Conservation (phyloP, 768 basidiomycete genomes). For the Tylopilus sp. region DNA sequence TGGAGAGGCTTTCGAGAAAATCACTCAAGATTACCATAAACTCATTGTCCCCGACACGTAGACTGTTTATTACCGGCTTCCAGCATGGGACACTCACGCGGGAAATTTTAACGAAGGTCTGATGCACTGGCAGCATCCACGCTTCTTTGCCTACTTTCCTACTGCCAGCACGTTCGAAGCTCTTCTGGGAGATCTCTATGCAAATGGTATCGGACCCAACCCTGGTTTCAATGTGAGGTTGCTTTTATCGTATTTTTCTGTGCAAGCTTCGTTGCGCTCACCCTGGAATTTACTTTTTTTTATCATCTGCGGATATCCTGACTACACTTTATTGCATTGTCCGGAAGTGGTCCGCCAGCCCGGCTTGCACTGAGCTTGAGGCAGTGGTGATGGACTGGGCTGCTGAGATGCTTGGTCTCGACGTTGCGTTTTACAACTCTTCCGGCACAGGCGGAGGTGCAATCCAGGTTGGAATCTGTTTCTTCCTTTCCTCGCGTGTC, state of each 20-base stretch:
- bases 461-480: constrained; percentile 57
- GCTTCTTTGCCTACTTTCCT: constrained; percentile 88
- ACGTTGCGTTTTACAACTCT: constrained; percentile 57
- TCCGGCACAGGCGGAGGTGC: constrained; percentile 77
- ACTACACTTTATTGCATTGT: background rate
- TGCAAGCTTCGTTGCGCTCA: background rate
- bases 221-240: constrained; percentile 80
- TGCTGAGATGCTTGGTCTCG: constrained; percentile 75
- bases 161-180: constrained; percentile 75
- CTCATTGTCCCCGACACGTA: constrained; percentile 77
- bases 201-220: constrained; percentile 63
- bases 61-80: too few relatives aligned
- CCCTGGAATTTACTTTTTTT: background rate
- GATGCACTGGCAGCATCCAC: constrained; percentile 90
- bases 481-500: too few relatives aligned
- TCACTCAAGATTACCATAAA: constrained; percentile 77
- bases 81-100: background rate
- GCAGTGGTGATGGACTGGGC: constrained; percentile 89
- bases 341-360: constrained; percentile 80
- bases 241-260: background rate
- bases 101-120: constrained; percentile 46
- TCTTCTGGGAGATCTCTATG: constrained; percentile 81
- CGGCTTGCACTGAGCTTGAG: constrained; percentile 91
- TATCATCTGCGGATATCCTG: background rate
- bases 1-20: constrained; percentile 70